phyloP scores from a whole-genome alignment of 257 asterid genomes.

The Mentha longifolia region DNA sequence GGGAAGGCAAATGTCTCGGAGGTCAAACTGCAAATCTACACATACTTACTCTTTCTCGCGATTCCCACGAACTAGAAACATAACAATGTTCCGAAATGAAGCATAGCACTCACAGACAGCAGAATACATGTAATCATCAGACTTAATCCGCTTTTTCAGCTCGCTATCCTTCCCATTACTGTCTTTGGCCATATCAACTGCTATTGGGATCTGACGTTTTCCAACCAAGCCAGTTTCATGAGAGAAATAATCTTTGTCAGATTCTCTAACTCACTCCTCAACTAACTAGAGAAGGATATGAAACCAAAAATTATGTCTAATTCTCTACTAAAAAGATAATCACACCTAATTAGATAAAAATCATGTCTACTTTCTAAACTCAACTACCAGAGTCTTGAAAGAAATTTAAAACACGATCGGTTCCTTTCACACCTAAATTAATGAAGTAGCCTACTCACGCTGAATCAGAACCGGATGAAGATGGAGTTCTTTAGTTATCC shows the following conservation, averaged over 20 bases:
- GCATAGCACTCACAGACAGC: constrained; percentile 98
- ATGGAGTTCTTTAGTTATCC: background rate
- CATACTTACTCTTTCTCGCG: constrained; percentile 80
- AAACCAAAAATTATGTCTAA: constrained; percentile 19
- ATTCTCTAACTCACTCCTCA: constrained; percentile 7
- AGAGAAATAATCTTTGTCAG: constrained; percentile 9
- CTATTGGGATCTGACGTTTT: constrained; percentile 81
- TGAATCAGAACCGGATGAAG: constrained; percentile 1
- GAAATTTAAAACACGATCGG: background rate
- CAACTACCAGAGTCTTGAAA: constrained; percentile 10
- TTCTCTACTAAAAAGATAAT: constrained; percentile 18
- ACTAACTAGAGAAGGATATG: constrained; percentile 26
- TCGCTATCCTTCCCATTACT: constrained; percentile 93
- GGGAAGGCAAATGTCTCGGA: constrained; percentile 11
- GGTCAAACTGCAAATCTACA: constrained; percentile 26
- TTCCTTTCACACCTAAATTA: constrained; percentile 19
- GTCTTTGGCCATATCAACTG: constrained; percentile 99
- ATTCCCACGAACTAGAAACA: constrained; percentile 65
- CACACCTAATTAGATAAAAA: constrained; percentile 15
- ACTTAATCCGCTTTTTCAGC: constrained; percentile 81
- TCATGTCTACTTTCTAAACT: background rate
- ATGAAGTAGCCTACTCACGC: background rate
- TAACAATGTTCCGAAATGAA: constrained; percentile 82
- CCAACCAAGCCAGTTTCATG: constrained; percentile 28
- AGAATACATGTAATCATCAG: constrained; percentile 85